Conservation (phyloP, 75 land plant genomes). For the Picea glauca region DNA sequence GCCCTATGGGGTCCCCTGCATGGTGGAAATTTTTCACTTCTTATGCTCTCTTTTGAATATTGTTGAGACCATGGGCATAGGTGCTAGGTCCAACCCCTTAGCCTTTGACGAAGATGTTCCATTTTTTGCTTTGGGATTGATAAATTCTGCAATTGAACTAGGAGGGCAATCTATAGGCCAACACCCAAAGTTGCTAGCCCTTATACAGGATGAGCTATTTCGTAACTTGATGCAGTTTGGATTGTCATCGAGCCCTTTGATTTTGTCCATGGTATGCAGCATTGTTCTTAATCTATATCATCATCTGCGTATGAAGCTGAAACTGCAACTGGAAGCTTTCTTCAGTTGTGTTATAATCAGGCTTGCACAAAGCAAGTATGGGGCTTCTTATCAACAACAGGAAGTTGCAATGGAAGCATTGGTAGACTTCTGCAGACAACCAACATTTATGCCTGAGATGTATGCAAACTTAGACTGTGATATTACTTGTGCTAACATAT, state of each 20-base stretch:
- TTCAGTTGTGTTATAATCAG: slow-evolving; percentile 87
- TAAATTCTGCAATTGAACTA: slow-evolving; percentile 93
- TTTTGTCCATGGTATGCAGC: slow-evolving; percentile 93
- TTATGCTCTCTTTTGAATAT: slow-evolving; percentile 85
- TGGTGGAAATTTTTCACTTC: slow-evolving; percentile 94
- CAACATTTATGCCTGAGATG: slow-evolving; percentile 95
- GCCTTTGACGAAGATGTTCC: slow-evolving; percentile 97
- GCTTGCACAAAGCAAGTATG: slow-evolving; percentile 81
- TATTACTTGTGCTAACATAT: slow-evolving; percentile 89
- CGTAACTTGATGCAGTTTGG: slow-evolving; percentile 96
- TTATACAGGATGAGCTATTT: slow-evolving; percentile 94
- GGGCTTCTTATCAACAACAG: slow-evolving; percentile 93
- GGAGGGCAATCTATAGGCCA: slow-evolving; percentile 70
- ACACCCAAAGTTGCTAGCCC: slow-evolving; percentile 69
- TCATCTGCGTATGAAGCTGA: slow-evolving; percentile 69
- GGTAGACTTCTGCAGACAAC: slow-evolving; percentile 95
- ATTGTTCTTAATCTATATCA: slow-evolving; percentile 94
- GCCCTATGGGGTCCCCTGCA: slow-evolving; percentile 91
- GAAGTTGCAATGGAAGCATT: slow-evolving; percentile 99
- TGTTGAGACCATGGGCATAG: slow-evolving; percentile 57
- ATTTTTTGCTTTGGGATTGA: slow-evolving; percentile 85
- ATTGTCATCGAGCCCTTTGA: slow-evolving; percentile 81
- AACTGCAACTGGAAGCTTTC: slow-evolving; percentile 96
- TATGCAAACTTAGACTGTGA: slow-evolving; percentile 98
- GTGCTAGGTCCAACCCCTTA: slow-evolving; percentile 52